A percentile compares a stretch with the other conserved stretches of the same genome.
phyloP scores from a whole-genome alignment of 2,329 filamentous ascomycete species.

The Venturiaceae sp. region DNA sequence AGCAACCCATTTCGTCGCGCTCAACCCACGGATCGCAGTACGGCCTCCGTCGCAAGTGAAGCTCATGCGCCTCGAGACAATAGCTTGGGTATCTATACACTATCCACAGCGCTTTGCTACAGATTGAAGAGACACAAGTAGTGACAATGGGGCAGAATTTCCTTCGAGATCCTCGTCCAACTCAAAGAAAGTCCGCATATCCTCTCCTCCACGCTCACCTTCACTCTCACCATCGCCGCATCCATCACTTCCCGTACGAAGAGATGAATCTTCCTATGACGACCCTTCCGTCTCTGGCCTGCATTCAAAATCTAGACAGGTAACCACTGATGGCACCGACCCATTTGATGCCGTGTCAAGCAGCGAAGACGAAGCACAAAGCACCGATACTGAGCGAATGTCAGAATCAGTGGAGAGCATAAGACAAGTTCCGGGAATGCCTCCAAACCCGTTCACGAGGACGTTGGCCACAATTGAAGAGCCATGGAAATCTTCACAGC shows the following conservation, averaged over 20 bases:
- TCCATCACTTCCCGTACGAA: neutral
- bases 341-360: conserved; percentile 18
- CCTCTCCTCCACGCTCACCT: conserved; percentile 27
- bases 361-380: conserved; percentile 10
- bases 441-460: conserved; percentile 26
- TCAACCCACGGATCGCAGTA: neutral
- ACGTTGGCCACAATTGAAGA: conserved; percentile 27
- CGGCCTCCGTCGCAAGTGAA: neutral
- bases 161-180: neutral
- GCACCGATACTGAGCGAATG: conserved; percentile 1
- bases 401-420: conserved; percentile 13
- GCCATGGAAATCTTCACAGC: conserved; percentile 9
- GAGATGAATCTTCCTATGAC: neutral
- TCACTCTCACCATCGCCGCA: neutral
- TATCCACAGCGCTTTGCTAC: neutral
- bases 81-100: conserved; percentile 2
- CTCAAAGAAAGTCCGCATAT: conserved; percentile 54
- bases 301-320: neutral
- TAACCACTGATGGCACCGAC: conserved; percentile 11
- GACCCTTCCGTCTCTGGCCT: neutral
- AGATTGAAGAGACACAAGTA: neutral
- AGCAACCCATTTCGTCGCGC: neutral
- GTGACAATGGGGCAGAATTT: neutral
- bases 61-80: neutral
- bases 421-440: conserved; percentile 1